phyloP scores from a whole-genome alignment of 306 rosid species.

The Sphenostylis stenocarpa region DNA sequence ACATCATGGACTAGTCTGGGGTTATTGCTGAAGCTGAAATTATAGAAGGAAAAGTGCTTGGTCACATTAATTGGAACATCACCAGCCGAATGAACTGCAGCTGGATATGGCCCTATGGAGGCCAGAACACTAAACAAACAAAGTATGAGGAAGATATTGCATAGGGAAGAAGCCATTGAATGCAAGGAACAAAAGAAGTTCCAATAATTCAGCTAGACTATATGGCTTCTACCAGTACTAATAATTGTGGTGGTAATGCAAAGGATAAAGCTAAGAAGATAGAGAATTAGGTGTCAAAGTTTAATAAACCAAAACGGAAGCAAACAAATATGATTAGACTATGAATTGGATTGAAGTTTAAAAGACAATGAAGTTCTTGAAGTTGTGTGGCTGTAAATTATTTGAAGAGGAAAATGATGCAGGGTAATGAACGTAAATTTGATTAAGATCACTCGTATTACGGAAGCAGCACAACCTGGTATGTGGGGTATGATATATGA shows the following conservation, averaged over 20 bases:
- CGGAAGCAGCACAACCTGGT: conserved; percentile 9
- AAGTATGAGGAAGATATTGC: conserved; percentile 21
- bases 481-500: conserved; percentile 17
- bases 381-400: not conserved
- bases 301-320: not conserved
- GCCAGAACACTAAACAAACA: conserved; percentile 19
- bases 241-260: not conserved
- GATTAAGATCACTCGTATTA: not conserved
- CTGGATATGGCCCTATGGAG: not conserved
- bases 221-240: not conserved
- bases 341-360: not conserved
- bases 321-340: conserved; percentile 21
- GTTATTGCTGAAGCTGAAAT: conserved; percentile 51
- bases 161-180: conserved; percentile 45
- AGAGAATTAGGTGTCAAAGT: conserved; percentile 11
- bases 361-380: not conserved
- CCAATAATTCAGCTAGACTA: conserved; percentile 17
- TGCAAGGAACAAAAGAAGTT: not conserved
- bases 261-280: conserved; percentile 2
- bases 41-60: conserved; percentile 55
- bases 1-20: conserved; percentile 54
- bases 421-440: not conserved
- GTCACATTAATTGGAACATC: conserved; percentile 53
- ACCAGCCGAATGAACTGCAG: conserved; percentile 37
- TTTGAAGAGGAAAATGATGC: not conserved